phyloP scores from a whole-genome alignment of 2,329 filamentous ascomycete species.

The Lachnellula arida region DNA sequence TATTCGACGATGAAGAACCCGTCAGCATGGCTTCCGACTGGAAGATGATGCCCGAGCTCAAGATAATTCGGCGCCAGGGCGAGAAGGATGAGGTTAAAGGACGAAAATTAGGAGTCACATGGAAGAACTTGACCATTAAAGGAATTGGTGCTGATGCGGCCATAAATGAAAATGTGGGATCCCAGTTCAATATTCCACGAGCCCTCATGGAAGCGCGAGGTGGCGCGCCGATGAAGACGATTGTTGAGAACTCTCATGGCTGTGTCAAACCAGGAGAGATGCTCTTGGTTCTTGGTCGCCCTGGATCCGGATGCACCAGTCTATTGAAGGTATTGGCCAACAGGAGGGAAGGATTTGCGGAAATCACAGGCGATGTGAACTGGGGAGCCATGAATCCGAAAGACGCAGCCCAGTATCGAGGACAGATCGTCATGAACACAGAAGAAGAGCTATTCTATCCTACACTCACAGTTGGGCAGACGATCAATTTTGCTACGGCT shows the following conservation, averaged over 20 bases:
- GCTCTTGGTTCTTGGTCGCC: constrained; percentile 64
- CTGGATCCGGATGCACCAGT: constrained; percentile 66
- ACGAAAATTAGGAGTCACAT: constrained; percentile 33
- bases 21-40: constrained; percentile 23
- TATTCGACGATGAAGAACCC: constrained; percentile 18
- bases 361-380: constrained; percentile 53
- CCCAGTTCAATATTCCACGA: constrained; percentile 24
- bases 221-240: constrained; percentile 59
- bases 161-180: constrained; percentile 27
- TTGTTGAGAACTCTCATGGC: constrained; percentile 61
- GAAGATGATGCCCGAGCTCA: constrained; percentile 28
- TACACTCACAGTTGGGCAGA: constrained; percentile 45
- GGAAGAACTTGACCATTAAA: constrained; percentile 28
- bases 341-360: constrained; percentile 53
- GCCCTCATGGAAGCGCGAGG: constrained; percentile 42
- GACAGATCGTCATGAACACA: constrained; percentile 53
- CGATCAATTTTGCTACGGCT: constrained; percentile 50
- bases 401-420: constrained; percentile 44
- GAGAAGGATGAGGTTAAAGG: constrained; percentile 24
- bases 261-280: constrained; percentile 70
- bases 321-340: constrained; percentile 67
- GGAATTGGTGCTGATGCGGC: constrained; percentile 29
- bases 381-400: constrained; percentile 45
- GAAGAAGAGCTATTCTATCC: constrained; percentile 50
- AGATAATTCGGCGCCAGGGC: constrained; percentile 16